Conservation (phyloP, 2,329 filamentous ascomycete species). For the Eurotiales sp. region DNA sequence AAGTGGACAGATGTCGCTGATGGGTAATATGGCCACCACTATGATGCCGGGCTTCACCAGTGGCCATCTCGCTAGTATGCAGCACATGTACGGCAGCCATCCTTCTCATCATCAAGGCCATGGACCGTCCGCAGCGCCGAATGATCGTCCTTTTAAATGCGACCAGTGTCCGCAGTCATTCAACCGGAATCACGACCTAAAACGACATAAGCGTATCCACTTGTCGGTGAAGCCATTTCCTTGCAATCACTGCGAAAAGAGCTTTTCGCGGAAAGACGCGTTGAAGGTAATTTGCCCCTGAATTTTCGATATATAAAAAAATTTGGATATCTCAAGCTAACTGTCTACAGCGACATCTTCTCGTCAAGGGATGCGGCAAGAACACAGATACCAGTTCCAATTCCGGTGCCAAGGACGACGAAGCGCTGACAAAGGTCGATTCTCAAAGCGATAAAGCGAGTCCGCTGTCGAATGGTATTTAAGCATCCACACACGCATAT, state of each 20-base stretch:
- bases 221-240: conserved; percentile 93
- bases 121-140: conserved; percentile 52
- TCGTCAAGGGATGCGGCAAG: conserved; percentile 66
- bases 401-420: conserved; percentile 13
- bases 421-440: conserved; percentile 13
- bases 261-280: conserved; percentile 93
- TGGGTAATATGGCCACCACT: conserved; percentile 55
- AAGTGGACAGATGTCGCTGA: conserved; percentile 66
- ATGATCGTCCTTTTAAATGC: conserved; percentile 90
- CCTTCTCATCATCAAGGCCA: conserved; percentile 51
- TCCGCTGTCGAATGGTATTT: conserved; percentile 12
- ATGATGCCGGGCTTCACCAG: conserved; percentile 60
- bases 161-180: conserved; percentile 90
- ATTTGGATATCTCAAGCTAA: conserved; percentile 29
- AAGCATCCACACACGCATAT: background rate
- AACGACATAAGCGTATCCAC: conserved; percentile 93
- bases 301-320: background rate
- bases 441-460: conserved; percentile 17
- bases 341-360: conserved; percentile 56
- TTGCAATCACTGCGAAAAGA: conserved; percentile 88
- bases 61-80: conserved; percentile 54
- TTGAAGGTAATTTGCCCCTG: conserved; percentile 71
- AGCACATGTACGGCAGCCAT: conserved; percentile 58
- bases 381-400: conserved; percentile 18
- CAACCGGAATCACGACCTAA: conserved; percentile 93